A percentile compares a stretch with the other conserved stretches of the same genome.
These are phyloP conservation scores for Galeopsis tetrahit DNA, from an alignment of 257 asterid species.

Conservation along the genomic window DNA sequence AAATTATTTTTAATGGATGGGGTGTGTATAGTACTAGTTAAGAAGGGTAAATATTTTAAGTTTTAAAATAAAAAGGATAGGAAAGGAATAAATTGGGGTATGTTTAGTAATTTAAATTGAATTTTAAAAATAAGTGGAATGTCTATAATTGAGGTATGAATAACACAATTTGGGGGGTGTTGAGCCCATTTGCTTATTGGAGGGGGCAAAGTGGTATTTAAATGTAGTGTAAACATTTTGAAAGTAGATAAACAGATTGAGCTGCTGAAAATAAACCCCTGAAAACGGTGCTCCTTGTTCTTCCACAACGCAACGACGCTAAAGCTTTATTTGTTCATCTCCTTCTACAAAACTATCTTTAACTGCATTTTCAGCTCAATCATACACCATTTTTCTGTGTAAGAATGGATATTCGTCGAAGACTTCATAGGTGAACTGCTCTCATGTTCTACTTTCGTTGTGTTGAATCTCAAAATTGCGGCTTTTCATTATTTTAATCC, in stretches of 20 bases:
- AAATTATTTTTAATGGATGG: too few relatives aligned
- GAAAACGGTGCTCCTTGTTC: slow-evolving; percentile 24
- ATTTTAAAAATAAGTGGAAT: too few relatives aligned
- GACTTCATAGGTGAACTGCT: slow-evolving; percentile 34
- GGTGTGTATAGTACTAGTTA: too few relatives aligned
- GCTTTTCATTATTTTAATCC: neutral
- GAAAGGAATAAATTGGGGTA: too few relatives aligned
- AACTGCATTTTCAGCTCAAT: slow-evolving; percentile 22
- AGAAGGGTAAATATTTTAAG: too few relatives aligned
- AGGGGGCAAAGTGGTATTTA: slow-evolving; percentile 33
- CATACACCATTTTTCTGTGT: neutral
- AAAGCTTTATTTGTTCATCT: neutral
- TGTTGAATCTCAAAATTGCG: neutral
- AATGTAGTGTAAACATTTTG: slow-evolving; percentile 22
- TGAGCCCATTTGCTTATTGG: neutral
- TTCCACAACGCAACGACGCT: slow-evolving; percentile 5
- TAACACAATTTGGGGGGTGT: too few relatives aligned
- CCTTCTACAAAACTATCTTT: neutral
- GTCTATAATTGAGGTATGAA: too few relatives aligned
- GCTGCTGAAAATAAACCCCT: slow-evolving; percentile 31
- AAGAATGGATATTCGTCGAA: slow-evolving; percentile 29
- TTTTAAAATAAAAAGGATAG: too few relatives aligned
- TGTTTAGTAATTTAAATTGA: too few relatives aligned
- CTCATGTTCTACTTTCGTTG: neutral
- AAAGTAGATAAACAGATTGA: slow-evolving; percentile 41